Base-by-base conservation (phyloP, 1,139 yeast genomes). In the Diutina catenulata region DNA sequence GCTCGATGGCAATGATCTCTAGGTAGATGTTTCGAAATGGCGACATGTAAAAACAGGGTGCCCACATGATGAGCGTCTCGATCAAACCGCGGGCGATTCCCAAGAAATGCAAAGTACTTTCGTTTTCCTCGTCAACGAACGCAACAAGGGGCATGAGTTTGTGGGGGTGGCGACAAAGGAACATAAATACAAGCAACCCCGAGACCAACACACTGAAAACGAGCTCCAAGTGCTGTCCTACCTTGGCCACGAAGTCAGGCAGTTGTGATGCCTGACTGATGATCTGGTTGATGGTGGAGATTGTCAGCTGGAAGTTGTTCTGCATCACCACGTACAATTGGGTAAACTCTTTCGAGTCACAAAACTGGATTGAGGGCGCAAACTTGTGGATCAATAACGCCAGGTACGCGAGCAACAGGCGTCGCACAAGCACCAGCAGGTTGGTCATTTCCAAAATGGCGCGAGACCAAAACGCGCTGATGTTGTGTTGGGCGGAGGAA, bases 101-200 rank as follows among this genome's bases (percentile, higher is more conserved):
- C 35, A 31, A 19, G 18, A 31, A 31, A 21, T 31, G 35, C 6
- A 29, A 23, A 16, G 10, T 9, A 14, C 13, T 21, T 7, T 11
- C 60, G 1, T 52, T 37, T n/a, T 43, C 47, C 14, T 38, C 39
- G 11, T 20, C 36, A 24, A 53, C 56, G 39, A 50, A 54, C 14
- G 47, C 45, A 1, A 62, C 47, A 22, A 62, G 43, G 2, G 64
- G 63, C 11, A 55, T 42, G n/a, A 58, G 40, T 31, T 45, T 47
- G 41, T 52, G 53, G 2, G 65, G 63, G 42, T 60, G 64, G 3
- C 61, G 41, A 3, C 59, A 58, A 13, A 62, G 42, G 38, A 50
- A 60, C 2, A 59, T 47, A 42, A 49, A 57, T 21, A 57, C 45
- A 5, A 60, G 23, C 5, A 24, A 9, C 22, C 28, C 27, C 28